Conservation (phyloP, 2,329 filamentous ascomycete genomes). For the Westerdykella sp. region DNA sequence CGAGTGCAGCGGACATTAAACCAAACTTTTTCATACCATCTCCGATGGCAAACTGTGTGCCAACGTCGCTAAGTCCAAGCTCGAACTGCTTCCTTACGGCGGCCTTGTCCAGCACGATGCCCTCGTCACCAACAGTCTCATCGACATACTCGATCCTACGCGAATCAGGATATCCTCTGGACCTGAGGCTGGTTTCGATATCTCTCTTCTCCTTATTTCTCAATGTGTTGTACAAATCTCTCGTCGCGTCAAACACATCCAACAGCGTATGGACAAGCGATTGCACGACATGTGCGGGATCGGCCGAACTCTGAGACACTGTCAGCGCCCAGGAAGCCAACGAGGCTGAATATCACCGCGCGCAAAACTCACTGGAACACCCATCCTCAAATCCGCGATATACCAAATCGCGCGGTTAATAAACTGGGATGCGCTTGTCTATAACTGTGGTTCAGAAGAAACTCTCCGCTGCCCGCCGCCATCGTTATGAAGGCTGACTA, state of each 20-base stretch:
- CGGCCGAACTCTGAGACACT: constrained; percentile 16
- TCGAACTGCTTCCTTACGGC: constrained; percentile 28
- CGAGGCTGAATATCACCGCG: neutral
- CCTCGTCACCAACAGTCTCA: constrained; percentile 18
- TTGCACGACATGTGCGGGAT: constrained; percentile 27
- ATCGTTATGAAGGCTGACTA: constrained; percentile 7
- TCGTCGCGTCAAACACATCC: constrained; percentile 32
- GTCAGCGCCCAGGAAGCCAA: neutral
- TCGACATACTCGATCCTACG: constrained; percentile 23
- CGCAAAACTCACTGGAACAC: constrained; percentile 18
- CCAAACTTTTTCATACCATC: constrained; percentile 21
- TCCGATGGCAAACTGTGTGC: constrained; percentile 25
- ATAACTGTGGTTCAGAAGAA: constrained; percentile 8
- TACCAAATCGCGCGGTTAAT: constrained; percentile 6
- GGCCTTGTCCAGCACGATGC: constrained; percentile 27
- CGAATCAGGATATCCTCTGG: constrained; percentile 25
- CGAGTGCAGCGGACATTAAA: neutral
- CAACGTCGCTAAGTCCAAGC: constrained; percentile 23
- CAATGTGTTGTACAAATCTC: constrained; percentile 28
- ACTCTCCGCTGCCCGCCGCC: constrained; percentile 16
- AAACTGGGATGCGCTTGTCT: no score
- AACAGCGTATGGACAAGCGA: constrained; percentile 26
- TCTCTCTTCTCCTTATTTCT: constrained; percentile 29
- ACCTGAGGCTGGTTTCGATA: constrained; percentile 20
- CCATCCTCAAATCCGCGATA: constrained; percentile 16